Evolutionary conservation across 306 rosid species (phyloP), one percentile per base, ranked within the genome.

Genomic region (Fragaria vesca): DNA sequence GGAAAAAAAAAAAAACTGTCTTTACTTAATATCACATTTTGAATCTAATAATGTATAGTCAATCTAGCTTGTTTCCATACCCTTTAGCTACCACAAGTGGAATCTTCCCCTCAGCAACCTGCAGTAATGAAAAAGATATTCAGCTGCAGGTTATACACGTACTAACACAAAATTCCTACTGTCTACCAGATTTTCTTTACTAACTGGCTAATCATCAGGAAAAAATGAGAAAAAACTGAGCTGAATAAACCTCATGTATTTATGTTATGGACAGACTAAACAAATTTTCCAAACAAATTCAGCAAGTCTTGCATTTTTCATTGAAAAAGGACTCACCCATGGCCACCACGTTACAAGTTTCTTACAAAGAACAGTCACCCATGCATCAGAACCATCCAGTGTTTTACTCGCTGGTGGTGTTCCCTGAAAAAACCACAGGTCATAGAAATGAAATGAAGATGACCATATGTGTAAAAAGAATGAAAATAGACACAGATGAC

Each of bases 41-140:
- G 51, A 26, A 69, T 43, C 17, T 51, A 46, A 74, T 46, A n/a
- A 70, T 78, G 60, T 54, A 69, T 26, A 12, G 26, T 45, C 38
- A 47, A 67, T 18, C 24, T 7, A 28, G 66, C 36, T 32, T 67
- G 65, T 77, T 58, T 66, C 36, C 60, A 32, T 90, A 95, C 98
- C 97, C 96, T 79, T 89, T 92, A 75, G 87, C 87, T 68, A 89
- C 89, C 81, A 66, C 62, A n/a, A 92, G 82, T 54, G 97, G 98
- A 80, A 89, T 88, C 63, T 85, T 77, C 82, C 98, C 98, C 82
- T 90, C 97, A 73, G 96, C 97, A 81, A 95, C 91, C 98, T 94
- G 85, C 74, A 86, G 54, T 58, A 58, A 58, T 67, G 36, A 16
- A 52, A 74, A 85, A 85, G 65, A 28, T 40, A 72, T 15, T 61